A percentile compares a stretch with the other conserved stretches of the same genome.
phyloP scores from a whole-genome alignment of 1,284 basidiomycete genomes.

The Cronartium quercuum region DNA sequence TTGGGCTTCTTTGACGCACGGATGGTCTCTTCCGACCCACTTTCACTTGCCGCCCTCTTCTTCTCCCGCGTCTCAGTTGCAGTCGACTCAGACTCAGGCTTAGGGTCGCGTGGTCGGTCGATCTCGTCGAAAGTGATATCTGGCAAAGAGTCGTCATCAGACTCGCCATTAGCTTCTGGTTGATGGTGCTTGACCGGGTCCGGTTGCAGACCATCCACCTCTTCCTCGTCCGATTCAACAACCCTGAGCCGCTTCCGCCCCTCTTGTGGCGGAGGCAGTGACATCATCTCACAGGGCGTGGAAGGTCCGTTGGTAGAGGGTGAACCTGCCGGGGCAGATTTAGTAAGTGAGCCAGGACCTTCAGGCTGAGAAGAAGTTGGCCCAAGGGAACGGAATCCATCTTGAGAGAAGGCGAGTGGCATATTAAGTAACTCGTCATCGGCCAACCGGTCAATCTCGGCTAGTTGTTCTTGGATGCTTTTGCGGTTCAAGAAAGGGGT shows the following conservation, averaged over 20 bases:
- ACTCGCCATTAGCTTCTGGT: neutral
- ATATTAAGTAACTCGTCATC: neutral
- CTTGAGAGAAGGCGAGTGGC: neutral
- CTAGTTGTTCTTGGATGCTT: neutral
- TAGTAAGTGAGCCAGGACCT: neutral
- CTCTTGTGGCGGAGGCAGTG: neutral
- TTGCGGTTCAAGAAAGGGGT: neutral
- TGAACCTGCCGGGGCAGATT: neutral
- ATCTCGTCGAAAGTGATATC: neutral
- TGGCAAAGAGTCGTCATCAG: neutral
- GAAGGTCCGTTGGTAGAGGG: neutral
- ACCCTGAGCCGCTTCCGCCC: neutral
- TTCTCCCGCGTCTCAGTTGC: neutral
- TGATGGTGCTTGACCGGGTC: too few species aligned
- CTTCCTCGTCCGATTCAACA: neutral
- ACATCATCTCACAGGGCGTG: neutral
- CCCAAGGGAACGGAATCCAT: neutral
- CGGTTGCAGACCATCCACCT: neutral
- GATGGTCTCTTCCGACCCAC: neutral
- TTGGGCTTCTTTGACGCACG: neutral
- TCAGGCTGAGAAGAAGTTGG: neutral
- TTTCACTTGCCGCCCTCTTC: neutral
- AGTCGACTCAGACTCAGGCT: neutral
- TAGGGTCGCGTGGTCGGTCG: neutral
- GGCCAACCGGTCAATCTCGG: neutral